Conservation (phyloP, 108 stramenopile species). For the Cyclotella kingstonii region DNA sequence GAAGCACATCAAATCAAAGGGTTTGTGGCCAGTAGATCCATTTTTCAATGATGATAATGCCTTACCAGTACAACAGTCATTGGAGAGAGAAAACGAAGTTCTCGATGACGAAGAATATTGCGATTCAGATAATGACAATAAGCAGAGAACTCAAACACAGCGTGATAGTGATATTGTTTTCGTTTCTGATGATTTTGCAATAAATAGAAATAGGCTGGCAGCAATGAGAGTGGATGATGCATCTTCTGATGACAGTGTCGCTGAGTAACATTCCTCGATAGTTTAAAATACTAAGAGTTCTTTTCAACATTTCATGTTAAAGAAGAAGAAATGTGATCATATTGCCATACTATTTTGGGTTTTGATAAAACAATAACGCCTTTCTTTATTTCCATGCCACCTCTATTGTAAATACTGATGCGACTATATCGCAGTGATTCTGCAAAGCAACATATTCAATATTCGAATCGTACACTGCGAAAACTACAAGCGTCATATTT, state of each 20-base stretch:
- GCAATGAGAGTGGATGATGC: slow-evolving; percentile 53
- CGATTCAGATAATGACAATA: slow-evolving; percentile 16
- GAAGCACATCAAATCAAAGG: slow-evolving; percentile 83
- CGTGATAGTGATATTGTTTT: slow-evolving; percentile 35
- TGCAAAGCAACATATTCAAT: no score
- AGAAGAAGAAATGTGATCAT: no score
- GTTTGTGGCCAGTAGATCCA: slow-evolving; percentile 85
- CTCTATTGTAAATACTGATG: no score
- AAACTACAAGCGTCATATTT: no score
- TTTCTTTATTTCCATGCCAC: no score
- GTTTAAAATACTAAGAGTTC: no score
- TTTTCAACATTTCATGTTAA: no score
- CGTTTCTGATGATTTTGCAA: slow-evolving; percentile 52
- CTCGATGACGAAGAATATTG: slow-evolving; percentile 20
- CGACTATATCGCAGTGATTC: no score
- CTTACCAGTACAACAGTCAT: background rate
- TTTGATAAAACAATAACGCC: no score
- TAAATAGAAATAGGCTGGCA: slow-evolving; percentile 77
- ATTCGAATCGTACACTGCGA: no score
- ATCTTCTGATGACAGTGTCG: slow-evolving; percentile 40
- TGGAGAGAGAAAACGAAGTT: slow-evolving; percentile 2
- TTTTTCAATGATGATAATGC: slow-evolving; percentile 34
- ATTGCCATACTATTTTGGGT: no score
- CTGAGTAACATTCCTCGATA: slow-evolving; percentile 9
- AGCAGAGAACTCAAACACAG: background rate